Evolutionary conservation across 1,284 basidiomycete genomes (phyloP).

Genomic region (Phaffia rhodozyma): DNA sequence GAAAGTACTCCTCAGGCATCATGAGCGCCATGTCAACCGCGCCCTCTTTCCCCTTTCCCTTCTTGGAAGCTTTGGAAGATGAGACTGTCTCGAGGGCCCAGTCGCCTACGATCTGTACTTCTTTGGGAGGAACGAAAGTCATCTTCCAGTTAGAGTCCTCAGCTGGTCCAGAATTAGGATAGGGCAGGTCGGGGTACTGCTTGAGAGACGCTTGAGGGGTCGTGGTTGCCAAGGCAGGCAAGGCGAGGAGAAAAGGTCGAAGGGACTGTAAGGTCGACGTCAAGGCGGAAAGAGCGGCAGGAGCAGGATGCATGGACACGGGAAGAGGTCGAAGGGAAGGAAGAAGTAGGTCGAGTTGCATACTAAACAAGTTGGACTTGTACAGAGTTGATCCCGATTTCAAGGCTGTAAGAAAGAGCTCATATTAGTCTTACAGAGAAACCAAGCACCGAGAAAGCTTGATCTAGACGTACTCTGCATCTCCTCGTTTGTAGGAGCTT

Average conservation of each 20-base stretch:
- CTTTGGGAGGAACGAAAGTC: constrained; percentile 50
- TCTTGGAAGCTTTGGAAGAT: constrained; percentile 45
- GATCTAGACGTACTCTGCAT: constrained; percentile 39
- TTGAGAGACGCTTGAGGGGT: constrained; percentile 53
- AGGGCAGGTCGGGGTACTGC: constrained; percentile 43
- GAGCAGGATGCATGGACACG: constrained; percentile 7
- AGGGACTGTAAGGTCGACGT: constrained; percentile 50
- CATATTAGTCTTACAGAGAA: not conserved
- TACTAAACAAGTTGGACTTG: constrained; percentile 69
- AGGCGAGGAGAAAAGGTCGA: constrained; percentile 27
- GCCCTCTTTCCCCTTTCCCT: constrained; percentile 32
- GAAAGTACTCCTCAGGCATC: constrained; percentile 82
- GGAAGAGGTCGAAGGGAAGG: constrained; percentile 53
- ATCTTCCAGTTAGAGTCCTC: constrained; percentile 66
- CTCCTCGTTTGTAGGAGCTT: constrained; percentile 47
- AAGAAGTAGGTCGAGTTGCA: constrained; percentile 67
- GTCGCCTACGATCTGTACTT: constrained; percentile 49
- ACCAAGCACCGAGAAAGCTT: not conserved
- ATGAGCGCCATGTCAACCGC: constrained; percentile 64
- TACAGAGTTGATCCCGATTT: constrained; percentile 68
- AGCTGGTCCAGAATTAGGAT: constrained; percentile 47
- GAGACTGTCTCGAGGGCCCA: constrained; percentile 56
- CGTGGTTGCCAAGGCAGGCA: constrained; percentile 48
- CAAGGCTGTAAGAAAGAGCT: constrained; percentile 33
- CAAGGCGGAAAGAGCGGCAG: constrained; percentile 49